Conservation (phyloP, 805 yeast species). For the Lipomyces sp. region DNA sequence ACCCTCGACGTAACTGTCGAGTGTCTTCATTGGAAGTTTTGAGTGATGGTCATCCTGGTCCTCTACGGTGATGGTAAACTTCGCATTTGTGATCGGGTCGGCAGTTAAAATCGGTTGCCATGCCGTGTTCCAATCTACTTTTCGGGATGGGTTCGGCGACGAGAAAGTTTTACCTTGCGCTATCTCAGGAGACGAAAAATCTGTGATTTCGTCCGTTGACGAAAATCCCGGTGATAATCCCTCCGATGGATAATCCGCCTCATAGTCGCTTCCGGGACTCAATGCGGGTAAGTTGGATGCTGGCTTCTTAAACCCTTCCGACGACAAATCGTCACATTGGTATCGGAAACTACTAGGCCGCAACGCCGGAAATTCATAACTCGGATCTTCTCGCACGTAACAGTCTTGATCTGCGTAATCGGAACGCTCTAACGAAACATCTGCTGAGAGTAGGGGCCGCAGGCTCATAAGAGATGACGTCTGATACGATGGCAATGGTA, state of each 20-base stretch:
- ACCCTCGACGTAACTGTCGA: constrained; percentile 31
- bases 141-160: constrained; percentile 5
- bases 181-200: constrained; percentile 35
- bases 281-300: background rate
- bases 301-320: background rate
- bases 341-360: background rate
- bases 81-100: constrained; percentile 31
- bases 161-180: constrained; percentile 12
- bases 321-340: background rate
- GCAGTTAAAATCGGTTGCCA: constrained; percentile 36
- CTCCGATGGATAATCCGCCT: constrained; percentile 32
- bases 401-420: constrained; percentile 9
- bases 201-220: constrained; percentile 27
- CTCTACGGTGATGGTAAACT: constrained; percentile 15
- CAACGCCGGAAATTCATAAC: background rate
- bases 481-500: constrained; percentile 14
- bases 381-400: background rate
- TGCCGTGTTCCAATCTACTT: constrained; percentile 18
- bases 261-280: constrained; percentile 28
- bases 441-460: constrained; percentile 8
- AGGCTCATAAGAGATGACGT: background rate
- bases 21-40: constrained; percentile 18
- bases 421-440: constrained; percentile 12
- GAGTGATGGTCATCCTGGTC: constrained; percentile 11
- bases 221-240: constrained; percentile 31